Base-by-base conservation (phyloP, 805 yeast genomes). In the Saccharomycopsis babjevae region DNA sequence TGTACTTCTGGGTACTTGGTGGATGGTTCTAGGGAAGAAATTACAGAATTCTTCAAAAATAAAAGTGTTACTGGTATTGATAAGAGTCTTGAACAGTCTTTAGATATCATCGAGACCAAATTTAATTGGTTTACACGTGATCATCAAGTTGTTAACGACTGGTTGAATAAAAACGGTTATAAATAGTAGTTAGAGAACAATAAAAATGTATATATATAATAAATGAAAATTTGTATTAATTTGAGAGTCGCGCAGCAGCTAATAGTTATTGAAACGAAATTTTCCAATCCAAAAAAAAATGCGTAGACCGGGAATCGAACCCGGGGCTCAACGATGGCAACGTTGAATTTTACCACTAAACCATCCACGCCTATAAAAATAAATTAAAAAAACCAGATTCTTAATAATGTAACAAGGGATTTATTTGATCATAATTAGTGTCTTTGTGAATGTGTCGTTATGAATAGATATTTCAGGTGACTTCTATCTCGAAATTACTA, bases 51-150 rank as follows among this genome's bases (percentile, higher is more conserved):
- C 77, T 83, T 83, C 67, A 71, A 68, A 16, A 69, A 62, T 25
- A 84, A 78, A 71, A 76, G 81, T 64, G 82, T 86, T 60, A 82
- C 80, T 67, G 88, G 89, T 50, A 85, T 76, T 69, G 84, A 84
- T 70, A 83, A 83, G 73, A 77, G 81, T 61, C 78, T 85, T 70
- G 85, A 85, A 10, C 88, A 82, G 73, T 71, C 86, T 18, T 73
- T 84, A 67, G 90, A 85, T 70, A 75, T 79, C 58, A 77, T 84
- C 61, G 76, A 79, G 57, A 71, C 86, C 57, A 84, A 82, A 71
- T 76, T 78, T 58, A 71, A 76, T 58, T 84, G 88, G 88, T 76
- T 83, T 43, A 65, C 73, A 60, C 83, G 88, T 70, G 89, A 85
- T 66, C 69, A 77, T 57, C 73, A 69, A 4, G 75, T 71, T 15